Base-by-base conservation (phyloP, 2,329 filamentous ascomycete species). In the Geosmithia morbida region DNA sequence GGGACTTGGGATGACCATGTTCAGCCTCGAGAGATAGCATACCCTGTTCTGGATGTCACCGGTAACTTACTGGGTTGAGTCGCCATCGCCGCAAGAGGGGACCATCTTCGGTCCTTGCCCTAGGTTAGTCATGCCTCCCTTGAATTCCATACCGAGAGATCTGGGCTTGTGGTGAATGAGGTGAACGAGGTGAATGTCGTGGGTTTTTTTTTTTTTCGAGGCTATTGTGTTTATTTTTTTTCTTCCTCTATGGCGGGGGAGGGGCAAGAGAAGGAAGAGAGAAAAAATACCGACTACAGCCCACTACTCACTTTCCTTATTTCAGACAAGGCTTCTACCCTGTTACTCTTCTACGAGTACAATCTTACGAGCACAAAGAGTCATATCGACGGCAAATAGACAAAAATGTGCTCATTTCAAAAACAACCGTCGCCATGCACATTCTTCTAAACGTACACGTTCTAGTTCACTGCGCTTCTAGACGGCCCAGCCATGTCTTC, bases 1-100 rank as follows among this genome's bases (percentile, higher is more conserved):
- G 10, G 76, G 76, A 56, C 77, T 79, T 48, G 45, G n/a, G 14
- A 16, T 42, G 10, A 10, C 3, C n/a, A 26, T 44, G 18, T 44
- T 18, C n/a, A 44, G 43, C 18, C 29, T 30, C 16, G 18, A 26
- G 18, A 26, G 26, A 19, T n/a, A 16, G 22, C 22, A 44, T 44
- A 44, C 20, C 41, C 33, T 42, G 41, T n/a, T 8, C 20, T 2
- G 17, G 41, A 26, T 20, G 8, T 30, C 20, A n/a, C n/a, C n/a
- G n/a, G n/a, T n/a, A 3, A 45, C 45, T 46, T 22, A 46, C 45
- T 46, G 45, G 37, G 19, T 46, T 16, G 45, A 46, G 18, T 43
- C 40, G 40, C 41, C 41, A 20, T 47, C 46, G 17, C 46, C 46
- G 17, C 41, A 37, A 11, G 16, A 13, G n/a, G 46, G 26, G 11